phyloP scores from a whole-genome alignment of 2,329 filamentous ascomycete genomes.

The Fragosphaeria purpurea region DNA sequence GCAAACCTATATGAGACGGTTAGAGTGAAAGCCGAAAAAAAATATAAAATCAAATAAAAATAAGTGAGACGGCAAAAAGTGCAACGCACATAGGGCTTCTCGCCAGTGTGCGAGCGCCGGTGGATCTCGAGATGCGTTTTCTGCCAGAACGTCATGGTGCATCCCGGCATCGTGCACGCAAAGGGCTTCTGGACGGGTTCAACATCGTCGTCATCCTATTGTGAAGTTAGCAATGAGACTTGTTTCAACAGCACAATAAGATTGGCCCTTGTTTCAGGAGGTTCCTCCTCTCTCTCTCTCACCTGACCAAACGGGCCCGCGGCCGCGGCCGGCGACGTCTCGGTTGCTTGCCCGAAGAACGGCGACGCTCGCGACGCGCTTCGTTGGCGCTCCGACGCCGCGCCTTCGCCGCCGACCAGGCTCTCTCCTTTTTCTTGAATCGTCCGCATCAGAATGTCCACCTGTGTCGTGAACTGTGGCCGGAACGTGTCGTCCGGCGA shows the following conservation, averaged over 20 bases:
- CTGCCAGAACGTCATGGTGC: constrained; percentile 75
- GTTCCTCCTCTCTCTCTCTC: too few species aligned
- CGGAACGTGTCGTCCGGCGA: constrained; percentile 28
- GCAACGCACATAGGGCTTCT: constrained; percentile 71
- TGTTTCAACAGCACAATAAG: too few species aligned
- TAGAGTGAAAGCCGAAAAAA: too few species aligned
- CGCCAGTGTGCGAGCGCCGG: constrained; percentile 75
- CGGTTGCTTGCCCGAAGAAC: neutral
- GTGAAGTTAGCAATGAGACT: too few species aligned
- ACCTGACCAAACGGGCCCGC: too few species aligned
- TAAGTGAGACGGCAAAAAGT: too few species aligned
- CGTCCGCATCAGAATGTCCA: constrained; percentile 80
- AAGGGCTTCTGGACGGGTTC: constrained; percentile 12
- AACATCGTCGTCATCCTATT: constrained; percentile 1
- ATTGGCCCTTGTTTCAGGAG: too few species aligned
- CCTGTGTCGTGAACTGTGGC: constrained; percentile 62
- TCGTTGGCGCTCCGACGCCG: constrained; percentile 12
- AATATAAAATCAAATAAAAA: too few species aligned
- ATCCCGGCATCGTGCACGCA: constrained; percentile 61
- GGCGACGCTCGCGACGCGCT: neutral
- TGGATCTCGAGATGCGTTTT: constrained; percentile 93
- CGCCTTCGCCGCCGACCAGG: constrained; percentile 22
- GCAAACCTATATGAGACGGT: neutral
- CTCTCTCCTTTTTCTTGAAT: constrained; percentile 57
- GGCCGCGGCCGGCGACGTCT: too few species aligned